Conservation (phyloP, 768 basidiomycete genomes). For the Suillus clintonianus region DNA sequence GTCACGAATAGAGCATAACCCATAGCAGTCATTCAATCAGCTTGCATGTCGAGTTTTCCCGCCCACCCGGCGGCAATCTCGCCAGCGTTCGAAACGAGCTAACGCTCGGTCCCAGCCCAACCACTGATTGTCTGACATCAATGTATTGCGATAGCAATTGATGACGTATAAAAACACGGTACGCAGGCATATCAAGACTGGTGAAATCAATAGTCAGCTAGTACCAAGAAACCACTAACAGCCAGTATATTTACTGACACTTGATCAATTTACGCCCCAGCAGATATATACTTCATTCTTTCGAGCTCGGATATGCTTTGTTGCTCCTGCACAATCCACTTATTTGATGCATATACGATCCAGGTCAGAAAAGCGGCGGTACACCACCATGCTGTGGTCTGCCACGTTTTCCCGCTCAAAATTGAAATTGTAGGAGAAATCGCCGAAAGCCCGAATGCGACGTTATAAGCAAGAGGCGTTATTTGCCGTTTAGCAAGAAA, state of each 20-base stretch:
- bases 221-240: not conserved
- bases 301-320: constrained; percentile 53
- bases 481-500: constrained; percentile 25
- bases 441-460: constrained; percentile 42
- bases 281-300: constrained; percentile 53
- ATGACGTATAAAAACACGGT: not conserved
- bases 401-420: constrained; percentile 52
- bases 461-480: constrained; percentile 32
- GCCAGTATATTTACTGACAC: not conserved
- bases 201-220: not conserved
- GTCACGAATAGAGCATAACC: no score
- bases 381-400: constrained; percentile 56
- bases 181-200: not conserved
- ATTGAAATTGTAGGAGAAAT: constrained; percentile 52
- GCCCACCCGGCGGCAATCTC: no score
- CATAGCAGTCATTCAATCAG: no score
- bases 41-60: no score
- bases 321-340: constrained; percentile 45
- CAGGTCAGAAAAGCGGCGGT: constrained; percentile 44
- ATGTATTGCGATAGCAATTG: no score
- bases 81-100: no score
- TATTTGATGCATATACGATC: constrained; percentile 46
- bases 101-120: no score
- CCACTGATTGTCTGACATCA: no score
- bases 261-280: constrained; percentile 44